Conservation (phyloP, 2,329 filamentous ascomycete genomes). For the Fusarium sp. region DNA sequence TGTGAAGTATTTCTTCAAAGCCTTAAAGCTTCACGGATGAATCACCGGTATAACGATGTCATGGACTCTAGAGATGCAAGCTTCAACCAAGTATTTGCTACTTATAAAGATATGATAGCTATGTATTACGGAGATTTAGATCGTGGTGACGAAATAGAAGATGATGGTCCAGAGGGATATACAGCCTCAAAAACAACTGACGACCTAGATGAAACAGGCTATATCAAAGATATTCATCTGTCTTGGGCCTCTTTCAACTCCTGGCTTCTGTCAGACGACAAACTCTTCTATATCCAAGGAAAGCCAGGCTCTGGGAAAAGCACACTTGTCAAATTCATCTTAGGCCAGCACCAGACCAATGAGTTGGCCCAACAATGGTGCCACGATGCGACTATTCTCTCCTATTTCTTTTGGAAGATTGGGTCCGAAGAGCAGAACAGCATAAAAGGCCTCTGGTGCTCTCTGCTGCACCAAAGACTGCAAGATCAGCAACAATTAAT, state of each 20-base stretch:
- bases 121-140: fast-evolving
- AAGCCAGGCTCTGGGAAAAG: fast-evolving
- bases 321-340: not conserved
- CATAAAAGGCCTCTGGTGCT: not conserved
- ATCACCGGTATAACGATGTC: fast-evolving
- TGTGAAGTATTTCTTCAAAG: not conserved
- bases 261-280: no score
- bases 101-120: fast-evolving
- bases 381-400: not conserved
- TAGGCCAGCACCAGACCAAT: no score
- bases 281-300: fast-evolving
- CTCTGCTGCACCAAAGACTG: fast-evolving
- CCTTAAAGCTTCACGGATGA: not conserved
- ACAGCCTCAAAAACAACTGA: no score
- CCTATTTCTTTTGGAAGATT: conserved; percentile 27
- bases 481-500: fast-evolving
- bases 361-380: no score
- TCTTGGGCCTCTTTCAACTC: no score
- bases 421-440: not conserved
- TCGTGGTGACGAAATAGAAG: no score
- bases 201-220: no score
- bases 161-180: no score
- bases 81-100: not conserved
- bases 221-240: no score
- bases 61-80: fast-evolving